Conservation (phyloP, 2,329 filamentous ascomycete genomes). For the Xylariaceae sp. region DNA sequence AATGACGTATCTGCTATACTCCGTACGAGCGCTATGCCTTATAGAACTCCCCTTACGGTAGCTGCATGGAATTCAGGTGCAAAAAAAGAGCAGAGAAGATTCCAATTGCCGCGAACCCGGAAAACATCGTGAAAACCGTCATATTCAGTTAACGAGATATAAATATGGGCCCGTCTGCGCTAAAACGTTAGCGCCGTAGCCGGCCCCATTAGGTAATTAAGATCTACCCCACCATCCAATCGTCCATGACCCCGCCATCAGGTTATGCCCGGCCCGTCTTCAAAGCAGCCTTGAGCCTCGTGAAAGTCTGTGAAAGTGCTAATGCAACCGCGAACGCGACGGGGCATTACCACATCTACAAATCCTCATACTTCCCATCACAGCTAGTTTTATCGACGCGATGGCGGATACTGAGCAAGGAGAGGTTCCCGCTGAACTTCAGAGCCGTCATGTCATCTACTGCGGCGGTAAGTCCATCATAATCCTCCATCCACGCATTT, state of each 20-base stretch:
- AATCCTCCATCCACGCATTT: not conserved
- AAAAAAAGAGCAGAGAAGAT: not conserved
- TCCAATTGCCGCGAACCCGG: too few relatives aligned
- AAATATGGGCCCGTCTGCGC: not conserved
- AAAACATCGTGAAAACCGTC: not conserved
- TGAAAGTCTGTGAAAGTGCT: conserved; percentile 4
- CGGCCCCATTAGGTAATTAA: not conserved
- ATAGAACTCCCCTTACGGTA: not conserved
- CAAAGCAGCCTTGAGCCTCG: conserved; percentile 8
- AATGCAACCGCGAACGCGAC: conserved; percentile 8
- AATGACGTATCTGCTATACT: not conserved
- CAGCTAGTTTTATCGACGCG: conserved; percentile 7
- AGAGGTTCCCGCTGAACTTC: conserved; percentile 42
- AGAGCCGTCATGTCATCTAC: conserved; percentile 49
- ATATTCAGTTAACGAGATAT: not conserved
- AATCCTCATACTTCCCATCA: not conserved
- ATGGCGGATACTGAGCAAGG: conserved; percentile 53
- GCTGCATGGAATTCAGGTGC: not conserved
- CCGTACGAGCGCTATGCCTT: not conserved
- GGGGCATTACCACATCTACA: not conserved
- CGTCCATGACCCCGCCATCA: conserved; percentile 20
- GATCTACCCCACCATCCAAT: conserved; percentile 19
- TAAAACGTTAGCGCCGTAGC: not conserved
- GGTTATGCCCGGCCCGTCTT: conserved; percentile 3
- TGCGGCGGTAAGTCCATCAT: conserved; percentile 49